Percentiles rank a stretch among this genome's conserved stretches.
Evolutionary conservation across 2,329 filamentous ascomycete genomes (phyloP).

Genomic region (Talaromyces sp.): DNA sequence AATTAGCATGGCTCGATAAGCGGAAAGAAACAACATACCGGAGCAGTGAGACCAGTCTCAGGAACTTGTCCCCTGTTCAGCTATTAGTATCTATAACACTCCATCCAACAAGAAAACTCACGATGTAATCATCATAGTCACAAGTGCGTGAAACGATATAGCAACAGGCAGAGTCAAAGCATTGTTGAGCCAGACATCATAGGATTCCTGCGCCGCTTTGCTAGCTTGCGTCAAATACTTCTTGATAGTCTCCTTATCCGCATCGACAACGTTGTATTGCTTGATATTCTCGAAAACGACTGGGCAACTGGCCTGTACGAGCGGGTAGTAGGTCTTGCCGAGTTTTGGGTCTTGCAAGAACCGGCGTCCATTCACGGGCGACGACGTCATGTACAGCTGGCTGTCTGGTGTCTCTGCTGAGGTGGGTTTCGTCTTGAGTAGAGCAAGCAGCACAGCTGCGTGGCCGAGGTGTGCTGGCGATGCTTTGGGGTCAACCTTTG

Average conservation of each 20-base stretch:
- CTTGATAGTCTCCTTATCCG: constrained; percentile 8
- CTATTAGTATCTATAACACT: not conserved
- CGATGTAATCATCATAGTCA: not conserved
- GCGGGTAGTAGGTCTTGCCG: constrained; percentile 10
- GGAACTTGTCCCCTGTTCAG: not conserved
- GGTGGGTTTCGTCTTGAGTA: constrained; percentile 7
- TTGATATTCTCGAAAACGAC: constrained; percentile 8
- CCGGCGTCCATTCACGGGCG: constrained; percentile 11
- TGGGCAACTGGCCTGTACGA: not conserved
- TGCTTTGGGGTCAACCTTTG: not conserved
- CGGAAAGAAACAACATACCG: not conserved
- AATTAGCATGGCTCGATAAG: not conserved
- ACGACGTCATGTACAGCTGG: not conserved
- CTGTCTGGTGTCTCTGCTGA: constrained; percentile 1
- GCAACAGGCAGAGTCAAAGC: not conserved
- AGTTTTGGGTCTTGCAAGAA: constrained; percentile 8
- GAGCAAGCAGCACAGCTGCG: constrained; percentile 12
- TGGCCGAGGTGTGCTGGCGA: constrained; percentile 12
- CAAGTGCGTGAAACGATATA: not conserved
- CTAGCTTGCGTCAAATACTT: constrained; percentile 5
- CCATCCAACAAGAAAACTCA: not conserved
- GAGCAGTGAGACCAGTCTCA: not conserved
- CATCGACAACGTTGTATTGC: not conserved
- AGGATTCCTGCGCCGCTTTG: constrained; percentile 2
- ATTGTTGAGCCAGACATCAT: not conserved